A percentile compares a stretch with the other conserved stretches of the same genome.
Evolutionary conservation across 164 flowering plant species (phyloP).

Genomic region (Protea cynaroides): DNA sequence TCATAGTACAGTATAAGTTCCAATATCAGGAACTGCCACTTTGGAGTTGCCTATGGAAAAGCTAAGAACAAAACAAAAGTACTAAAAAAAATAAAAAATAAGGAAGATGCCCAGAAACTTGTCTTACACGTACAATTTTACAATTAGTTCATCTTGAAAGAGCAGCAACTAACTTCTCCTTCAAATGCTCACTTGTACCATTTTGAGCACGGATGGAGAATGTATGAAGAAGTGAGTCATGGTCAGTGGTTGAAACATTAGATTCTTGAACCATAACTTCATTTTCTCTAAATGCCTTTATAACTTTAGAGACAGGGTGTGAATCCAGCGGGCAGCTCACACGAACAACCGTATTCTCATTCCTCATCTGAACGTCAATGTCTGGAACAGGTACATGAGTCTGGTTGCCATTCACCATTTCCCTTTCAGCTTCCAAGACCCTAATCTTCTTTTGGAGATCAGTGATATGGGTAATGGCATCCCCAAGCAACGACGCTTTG

Average conservation of each 20-base stretch:
- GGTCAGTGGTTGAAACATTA: constrained; percentile 34
- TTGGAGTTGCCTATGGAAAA: too few relatives aligned
- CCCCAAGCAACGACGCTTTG: constrained; percentile 82
- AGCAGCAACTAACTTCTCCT: constrained; percentile 57
- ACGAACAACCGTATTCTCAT: constrained; percentile 54
- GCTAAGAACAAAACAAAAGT: too few relatives aligned
- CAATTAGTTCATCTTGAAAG: constrained; percentile 37
- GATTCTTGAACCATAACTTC: constrained; percentile 41
- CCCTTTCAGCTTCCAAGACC: constrained; percentile 62
- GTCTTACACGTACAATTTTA: constrained; percentile 20
- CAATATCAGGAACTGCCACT: too few relatives aligned
- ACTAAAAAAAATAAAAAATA: not conserved
- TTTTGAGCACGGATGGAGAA: constrained; percentile 43
- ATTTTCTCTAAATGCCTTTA: constrained; percentile 42
- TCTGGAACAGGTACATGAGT: constrained; percentile 30
- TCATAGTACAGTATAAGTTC: not conserved
- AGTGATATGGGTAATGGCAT: constrained; percentile 75
- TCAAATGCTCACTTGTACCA: constrained; percentile 49
- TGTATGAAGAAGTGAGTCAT: constrained; percentile 54
- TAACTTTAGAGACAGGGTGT: constrained; percentile 56
- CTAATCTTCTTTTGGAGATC: constrained; percentile 65
- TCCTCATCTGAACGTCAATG: constrained; percentile 49
- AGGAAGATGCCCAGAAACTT: not conserved
- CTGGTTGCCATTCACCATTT: constrained; percentile 18
- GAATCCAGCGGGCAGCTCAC: constrained; percentile 53